These are phyloP conservation scores for Brettanomyces naardenensis DNA, from an alignment of 805 yeast genomes.

Conservation along the genomic window DNA sequence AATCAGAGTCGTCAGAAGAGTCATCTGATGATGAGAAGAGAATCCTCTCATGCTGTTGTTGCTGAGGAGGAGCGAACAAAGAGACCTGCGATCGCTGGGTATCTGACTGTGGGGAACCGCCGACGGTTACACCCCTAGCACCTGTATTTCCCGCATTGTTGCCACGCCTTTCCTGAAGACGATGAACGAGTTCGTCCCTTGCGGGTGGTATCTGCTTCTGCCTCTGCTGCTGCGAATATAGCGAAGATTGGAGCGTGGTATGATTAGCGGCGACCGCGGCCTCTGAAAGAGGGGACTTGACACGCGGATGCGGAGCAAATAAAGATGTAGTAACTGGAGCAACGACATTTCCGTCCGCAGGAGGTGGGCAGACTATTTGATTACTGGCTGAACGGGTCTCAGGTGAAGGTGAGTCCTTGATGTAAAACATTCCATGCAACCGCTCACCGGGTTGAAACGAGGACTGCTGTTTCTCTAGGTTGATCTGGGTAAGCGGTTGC, in stretches of 20 bases:
- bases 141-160: constrained; percentile 8
- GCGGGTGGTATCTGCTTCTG: constrained; percentile 1
- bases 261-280: not conserved
- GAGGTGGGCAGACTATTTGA: no score
- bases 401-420: constrained; percentile 26
- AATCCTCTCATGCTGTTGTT: not conserved
- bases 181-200: not conserved
- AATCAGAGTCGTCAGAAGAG: constrained; percentile 34
- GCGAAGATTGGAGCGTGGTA: no score
- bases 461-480: not conserved
- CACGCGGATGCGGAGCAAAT: no score
- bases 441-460: not conserved
- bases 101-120: constrained; percentile 16
- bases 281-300: not conserved
- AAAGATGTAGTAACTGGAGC: not conserved
- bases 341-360: not conserved
- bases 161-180: no score
- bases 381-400: constrained; percentile 10
- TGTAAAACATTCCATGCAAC: constrained; percentile 20
- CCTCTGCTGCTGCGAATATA: no score
- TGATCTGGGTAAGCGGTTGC: constrained; percentile 2
- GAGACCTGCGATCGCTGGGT: constrained; percentile 21
- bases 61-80: constrained; percentile 15
- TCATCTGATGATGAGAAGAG: constrained; percentile 29
- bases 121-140: no score